Conservation (phyloP, 1,284 basidiomycete genomes). For the Fomes fomentarius region DNA sequence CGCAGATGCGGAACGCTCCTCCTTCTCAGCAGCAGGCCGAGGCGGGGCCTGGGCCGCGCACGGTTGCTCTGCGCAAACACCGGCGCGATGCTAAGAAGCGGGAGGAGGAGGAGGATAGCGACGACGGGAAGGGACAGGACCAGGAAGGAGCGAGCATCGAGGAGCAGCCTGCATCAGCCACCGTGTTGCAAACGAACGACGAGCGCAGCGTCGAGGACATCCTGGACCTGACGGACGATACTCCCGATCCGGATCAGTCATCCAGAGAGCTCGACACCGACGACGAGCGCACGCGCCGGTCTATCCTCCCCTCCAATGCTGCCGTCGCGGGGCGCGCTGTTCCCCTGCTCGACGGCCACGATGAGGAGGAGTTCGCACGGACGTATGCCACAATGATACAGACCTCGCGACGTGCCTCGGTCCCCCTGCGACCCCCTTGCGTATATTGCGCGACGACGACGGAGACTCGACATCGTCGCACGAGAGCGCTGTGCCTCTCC, state of each 20-base stretch:
- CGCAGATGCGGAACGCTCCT: slow-evolving; percentile 9
- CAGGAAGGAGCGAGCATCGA: not conserved
- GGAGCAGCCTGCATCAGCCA: not conserved
- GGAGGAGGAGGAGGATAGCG: not conserved
- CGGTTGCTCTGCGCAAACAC: not conserved
- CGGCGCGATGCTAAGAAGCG: not conserved
- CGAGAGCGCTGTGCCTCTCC: slow-evolving; percentile 7
- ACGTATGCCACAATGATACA: slow-evolving; percentile 1
- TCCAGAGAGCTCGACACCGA: slow-evolving; percentile 22
- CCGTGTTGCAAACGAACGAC: slow-evolving; percentile 2
- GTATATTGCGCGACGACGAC: not conserved
- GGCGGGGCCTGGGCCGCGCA: not conserved
- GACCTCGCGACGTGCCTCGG: not conserved
- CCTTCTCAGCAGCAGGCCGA: not conserved
- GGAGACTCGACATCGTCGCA: not conserved
- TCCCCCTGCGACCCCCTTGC: not conserved
- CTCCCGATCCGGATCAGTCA: not conserved
- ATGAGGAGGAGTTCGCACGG: slow-evolving; percentile 10
- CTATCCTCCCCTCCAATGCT: not conserved
- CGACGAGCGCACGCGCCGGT: slow-evolving; percentile 12
- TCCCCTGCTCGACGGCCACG: too few relatives aligned
- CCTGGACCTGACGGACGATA: not conserved
- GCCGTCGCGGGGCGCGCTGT: not conserved
- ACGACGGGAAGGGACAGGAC: not conserved
- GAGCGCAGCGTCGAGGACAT: slow-evolving; percentile 8